Evolutionary conservation across 345 rosid genomes (phyloP), one percentile per base, ranked within the genome.

Genomic region (Schrenkiella parvula): DNA sequence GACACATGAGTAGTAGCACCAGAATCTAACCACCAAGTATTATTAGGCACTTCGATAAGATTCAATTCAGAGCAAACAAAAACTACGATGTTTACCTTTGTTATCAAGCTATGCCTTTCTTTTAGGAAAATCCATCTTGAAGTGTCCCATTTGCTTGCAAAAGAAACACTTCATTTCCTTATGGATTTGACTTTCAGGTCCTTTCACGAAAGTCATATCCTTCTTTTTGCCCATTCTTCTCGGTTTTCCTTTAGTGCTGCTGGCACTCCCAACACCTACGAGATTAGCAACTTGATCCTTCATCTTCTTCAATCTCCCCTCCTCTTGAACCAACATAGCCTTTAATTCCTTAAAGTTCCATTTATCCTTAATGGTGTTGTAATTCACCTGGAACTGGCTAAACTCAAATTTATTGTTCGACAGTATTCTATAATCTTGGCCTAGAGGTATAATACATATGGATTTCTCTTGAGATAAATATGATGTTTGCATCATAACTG

Each of bases 371-470:
- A 19, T 50, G 28, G 55, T 52, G 57, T 6, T 52, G 32, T 52
- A 26, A 5, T 12, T 26, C 57, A 52, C 57, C 55, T 50, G 15
- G 29, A 50, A 23, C 7, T 50, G 8, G 28, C n/a, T 50, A 50
- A 52, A 14, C n/a, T n/a, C n/a, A n/a, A n/a, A n/a, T n/a, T n/a
- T 59, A 53, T 25, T 53, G 44, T 6, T 23, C 6, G 18, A 60
- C 70, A 38, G 29, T 52, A 44, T 54, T 73, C 44, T 47, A 61
- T 15, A 65, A 44, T 18, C n/a, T 74, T 44, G 32, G 37, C 14
- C 13, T 29, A n/a, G n/a, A 26, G 13, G n/a, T n/a, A n/a, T n/a
- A n/a, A 4, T 8, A 6, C 56, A 34, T 25, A 35, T 41, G 41
- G 7, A 63, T 37, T 19, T 35, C 41, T 23, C 21, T 1, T 15